Conservation (phyloP, 768 basidiomycete species). For the Russula lepida region DNA sequence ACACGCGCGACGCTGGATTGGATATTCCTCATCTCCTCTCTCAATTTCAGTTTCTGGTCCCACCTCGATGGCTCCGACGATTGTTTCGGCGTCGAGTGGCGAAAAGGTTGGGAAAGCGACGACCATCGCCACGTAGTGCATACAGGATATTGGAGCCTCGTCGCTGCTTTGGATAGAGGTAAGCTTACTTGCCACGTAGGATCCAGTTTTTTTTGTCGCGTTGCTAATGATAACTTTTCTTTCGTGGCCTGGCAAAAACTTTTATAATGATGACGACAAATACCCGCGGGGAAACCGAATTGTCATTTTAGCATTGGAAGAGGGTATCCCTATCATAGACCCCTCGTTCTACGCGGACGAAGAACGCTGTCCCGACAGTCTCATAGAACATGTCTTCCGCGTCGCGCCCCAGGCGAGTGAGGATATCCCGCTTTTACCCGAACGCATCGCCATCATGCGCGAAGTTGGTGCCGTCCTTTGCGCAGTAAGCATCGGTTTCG, state of each 20-base stretch:
- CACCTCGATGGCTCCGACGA: conserved; percentile 48
- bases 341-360: conserved; percentile 73
- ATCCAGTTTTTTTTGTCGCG: neutral
- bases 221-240: neutral
- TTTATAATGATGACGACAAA: neutral
- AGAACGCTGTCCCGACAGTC: conserved; percentile 56
- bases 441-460: conserved; percentile 71
- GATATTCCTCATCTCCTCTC: conserved; percentile 80
- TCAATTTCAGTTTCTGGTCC: conserved; percentile 91
- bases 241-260: neutral
- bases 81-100: conserved; percentile 76
- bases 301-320: conserved; percentile 53
- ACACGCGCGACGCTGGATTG: conserved; percentile 50
- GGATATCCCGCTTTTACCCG: conserved; percentile 54
- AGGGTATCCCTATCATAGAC: conserved; percentile 67
- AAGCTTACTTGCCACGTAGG: conserved; percentile 10
- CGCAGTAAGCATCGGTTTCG: conserved; percentile 38
- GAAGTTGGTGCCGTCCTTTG: conserved; percentile 68
- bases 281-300: neutral
- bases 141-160: conserved; percentile 84
- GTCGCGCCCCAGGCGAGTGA: conserved; percentile 50
- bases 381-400: conserved; percentile 64
- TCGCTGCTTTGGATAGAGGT: conserved; percentile 82
- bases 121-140: conserved; percentile 39
- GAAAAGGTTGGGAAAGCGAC: conserved; percentile 49